Evolutionary conservation across 371 early-diverging fungal species (phyloP).

Genomic region (Chytridium lagenaria): DNA sequence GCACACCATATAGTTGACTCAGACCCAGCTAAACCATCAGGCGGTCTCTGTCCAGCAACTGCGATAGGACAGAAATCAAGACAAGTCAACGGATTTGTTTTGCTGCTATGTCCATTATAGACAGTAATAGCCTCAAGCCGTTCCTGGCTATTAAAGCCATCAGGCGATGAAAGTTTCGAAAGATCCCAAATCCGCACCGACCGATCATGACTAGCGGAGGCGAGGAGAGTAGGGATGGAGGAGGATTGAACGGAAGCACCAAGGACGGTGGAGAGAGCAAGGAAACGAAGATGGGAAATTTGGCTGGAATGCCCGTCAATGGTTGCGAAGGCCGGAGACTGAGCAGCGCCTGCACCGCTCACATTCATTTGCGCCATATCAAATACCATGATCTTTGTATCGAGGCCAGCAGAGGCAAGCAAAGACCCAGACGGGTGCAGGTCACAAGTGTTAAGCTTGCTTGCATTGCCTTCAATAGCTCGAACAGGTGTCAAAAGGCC

Average conservation of each 20-base stretch:
- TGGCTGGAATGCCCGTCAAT: slow-evolving; percentile 13
- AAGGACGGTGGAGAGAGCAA: neutral
- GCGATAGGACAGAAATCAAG: slow-evolving; percentile 15
- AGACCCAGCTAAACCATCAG: neutral
- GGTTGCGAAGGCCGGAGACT: neutral
- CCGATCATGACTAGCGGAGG: slow-evolving; percentile 7
- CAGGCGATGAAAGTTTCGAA: neutral
- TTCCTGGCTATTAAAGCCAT: neutral
- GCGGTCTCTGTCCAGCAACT: neutral
- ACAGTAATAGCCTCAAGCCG: neutral
- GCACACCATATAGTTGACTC: slow-evolving; percentile 3
- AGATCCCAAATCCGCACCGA: slow-evolving; percentile 12
- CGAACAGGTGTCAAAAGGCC: neutral
- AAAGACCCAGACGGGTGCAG: slow-evolving; percentile 7
- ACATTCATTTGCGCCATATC: neutral
- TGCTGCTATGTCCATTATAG: neutral
- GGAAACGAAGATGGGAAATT: slow-evolving; percentile 14
- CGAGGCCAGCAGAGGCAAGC: slow-evolving; percentile 11
- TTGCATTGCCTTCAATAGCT: slow-evolving; percentile 3
- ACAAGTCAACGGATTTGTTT: neutral
- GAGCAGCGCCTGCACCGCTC: slow-evolving; percentile 8
- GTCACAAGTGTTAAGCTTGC: slow-evolving; percentile 16
- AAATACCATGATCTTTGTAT: slow-evolving; percentile 5
- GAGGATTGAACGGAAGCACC: neutral
- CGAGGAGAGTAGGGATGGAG: neutral